Conservation (phyloP, 768 basidiomycete genomes). For the Tylopilus vinaceipallidus region DNA sequence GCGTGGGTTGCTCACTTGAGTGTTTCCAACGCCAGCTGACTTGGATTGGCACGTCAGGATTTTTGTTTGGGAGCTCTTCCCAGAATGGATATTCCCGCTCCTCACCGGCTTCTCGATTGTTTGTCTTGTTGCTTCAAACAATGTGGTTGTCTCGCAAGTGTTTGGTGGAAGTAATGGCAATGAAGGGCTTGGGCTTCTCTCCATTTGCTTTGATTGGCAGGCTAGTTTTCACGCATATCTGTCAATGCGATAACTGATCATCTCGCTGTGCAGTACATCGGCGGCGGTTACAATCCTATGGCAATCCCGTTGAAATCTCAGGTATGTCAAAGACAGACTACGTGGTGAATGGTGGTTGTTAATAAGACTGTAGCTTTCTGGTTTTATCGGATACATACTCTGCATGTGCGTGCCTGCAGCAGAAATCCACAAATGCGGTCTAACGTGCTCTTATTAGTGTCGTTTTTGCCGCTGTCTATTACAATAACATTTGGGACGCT, state of each 20-base stretch:
- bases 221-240: conserved; percentile 21
- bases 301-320: conserved; percentile 55
- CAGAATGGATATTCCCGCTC: conserved; percentile 49
- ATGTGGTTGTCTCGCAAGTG: conserved; percentile 48
- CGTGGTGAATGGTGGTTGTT: neutral
- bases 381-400: conserved; percentile 47
- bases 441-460: conserved; percentile 18
- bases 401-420: conserved; percentile 44
- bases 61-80: conserved; percentile 28
- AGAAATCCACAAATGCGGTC: neutral
- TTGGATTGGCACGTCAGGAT: conserved; percentile 23
- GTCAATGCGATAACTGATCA: neutral
- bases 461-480: conserved; percentile 38
- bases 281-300: conserved; percentile 50
- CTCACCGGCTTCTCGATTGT: conserved; percentile 62
- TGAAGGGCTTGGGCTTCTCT: conserved; percentile 59
- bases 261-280: conserved; percentile 21
- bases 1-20: conserved; percentile 26
- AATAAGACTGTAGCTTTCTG: conserved; percentile 34
- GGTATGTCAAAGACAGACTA: conserved; percentile 10
- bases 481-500: conserved; percentile 54
- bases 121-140: conserved; percentile 54
- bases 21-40: neutral
- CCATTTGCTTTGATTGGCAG: conserved; percentile 64
- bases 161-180: conserved; percentile 64